Base-by-base conservation (phyloP, 2,329 filamentous ascomycete species). In the Fusarium acutatum region DNA sequence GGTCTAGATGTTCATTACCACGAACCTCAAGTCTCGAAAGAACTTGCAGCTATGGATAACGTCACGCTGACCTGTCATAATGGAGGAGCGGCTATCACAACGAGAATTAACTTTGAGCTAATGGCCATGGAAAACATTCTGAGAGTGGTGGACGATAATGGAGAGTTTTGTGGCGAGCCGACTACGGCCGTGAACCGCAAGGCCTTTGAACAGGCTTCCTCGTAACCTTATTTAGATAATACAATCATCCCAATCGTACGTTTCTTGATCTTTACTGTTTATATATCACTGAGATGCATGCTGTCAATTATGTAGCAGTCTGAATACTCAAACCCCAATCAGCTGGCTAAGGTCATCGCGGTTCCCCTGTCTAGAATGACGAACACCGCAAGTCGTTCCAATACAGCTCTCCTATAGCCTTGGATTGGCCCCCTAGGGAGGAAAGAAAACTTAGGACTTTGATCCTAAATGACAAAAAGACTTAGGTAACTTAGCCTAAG, bases 1-100 rank as follows among this genome's bases (percentile, higher is more conserved):
- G 88, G 85, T 0, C 73, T 89, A 18, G 88, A 89, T 74, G 88
- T 90, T 18, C 86, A 89, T 78, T 85, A 85, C 11, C 75, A 86
- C 50, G 88, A 90, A 76, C 88, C 88, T 1, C 72, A 83, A 61
- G 85, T 90, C 12, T 78, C 76, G 7, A 78, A 76, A 64, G 78
- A 76, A 52, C 68, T 85, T 30, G 82, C 81, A 5, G 76, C 70
- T 1, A 83, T 84, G 80, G 78, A 82, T 14, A 83, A 84, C 44
- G 83, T 83, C 7, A 82, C 80, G 0, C 68, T 84, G 44, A 81
- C 82, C 3, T 79, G 78, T 1, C 82, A 84, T 41, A 81, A 80
- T n/a, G 82, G 78, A 0, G 83, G 83, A 3, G 81, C 80, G 1
- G 82, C 81, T 4, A 69, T 83, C 9, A 80, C 82, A 3, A 83